phyloP scores from a whole-genome alignment of 805 yeast species.

The Yarrowia sp. region DNA sequence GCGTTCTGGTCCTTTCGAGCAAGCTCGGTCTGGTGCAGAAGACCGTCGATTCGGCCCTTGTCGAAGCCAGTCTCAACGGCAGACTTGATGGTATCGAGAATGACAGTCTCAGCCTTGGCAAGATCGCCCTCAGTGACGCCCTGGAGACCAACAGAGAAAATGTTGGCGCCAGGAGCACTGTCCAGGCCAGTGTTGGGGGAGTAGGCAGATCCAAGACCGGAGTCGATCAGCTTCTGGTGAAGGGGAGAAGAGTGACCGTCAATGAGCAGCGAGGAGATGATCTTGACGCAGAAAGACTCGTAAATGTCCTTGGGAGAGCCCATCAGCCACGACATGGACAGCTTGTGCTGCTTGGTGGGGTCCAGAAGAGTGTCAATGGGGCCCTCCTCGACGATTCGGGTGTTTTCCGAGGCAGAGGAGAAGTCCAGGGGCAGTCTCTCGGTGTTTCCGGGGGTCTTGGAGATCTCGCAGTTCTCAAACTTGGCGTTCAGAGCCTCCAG shows the following conservation, averaged over 20 bases:
- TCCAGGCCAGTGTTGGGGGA: constrained; percentile 87
- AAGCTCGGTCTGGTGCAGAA: constrained; percentile 83
- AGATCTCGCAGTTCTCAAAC: constrained; percentile 30
- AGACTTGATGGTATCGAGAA: constrained; percentile 49
- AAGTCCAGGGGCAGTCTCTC: constrained; percentile 27
- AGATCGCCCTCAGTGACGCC: constrained; percentile 58
- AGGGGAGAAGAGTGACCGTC: constrained; percentile 94
- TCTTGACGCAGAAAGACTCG: constrained; percentile 67
- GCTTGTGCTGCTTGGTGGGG: constrained; percentile 63
- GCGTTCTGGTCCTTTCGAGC: constrained; percentile 83
- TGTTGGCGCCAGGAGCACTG: constrained; percentile 67
- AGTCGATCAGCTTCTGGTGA: constrained; percentile 81
- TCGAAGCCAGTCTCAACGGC: constrained; percentile 49
- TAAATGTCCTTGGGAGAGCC: constrained; percentile 70
- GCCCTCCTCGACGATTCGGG: constrained; percentile 51
- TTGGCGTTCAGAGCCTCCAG: constrained; percentile 46
- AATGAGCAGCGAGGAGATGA: constrained; percentile 66
- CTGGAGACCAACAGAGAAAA: constrained; percentile 82
- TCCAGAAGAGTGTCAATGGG: constrained; percentile 81
- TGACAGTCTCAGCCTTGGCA: constrained; percentile 47
- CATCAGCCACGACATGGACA: constrained; percentile 85
- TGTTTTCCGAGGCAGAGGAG: constrained; percentile 35
- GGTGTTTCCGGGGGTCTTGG: constrained; percentile 28
- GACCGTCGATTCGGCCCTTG: constrained; percentile 68
- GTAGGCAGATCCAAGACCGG: constrained; percentile 81